Conservation (phyloP, 2,329 filamentous ascomycete genomes). For the Raffaelea albimanens region DNA sequence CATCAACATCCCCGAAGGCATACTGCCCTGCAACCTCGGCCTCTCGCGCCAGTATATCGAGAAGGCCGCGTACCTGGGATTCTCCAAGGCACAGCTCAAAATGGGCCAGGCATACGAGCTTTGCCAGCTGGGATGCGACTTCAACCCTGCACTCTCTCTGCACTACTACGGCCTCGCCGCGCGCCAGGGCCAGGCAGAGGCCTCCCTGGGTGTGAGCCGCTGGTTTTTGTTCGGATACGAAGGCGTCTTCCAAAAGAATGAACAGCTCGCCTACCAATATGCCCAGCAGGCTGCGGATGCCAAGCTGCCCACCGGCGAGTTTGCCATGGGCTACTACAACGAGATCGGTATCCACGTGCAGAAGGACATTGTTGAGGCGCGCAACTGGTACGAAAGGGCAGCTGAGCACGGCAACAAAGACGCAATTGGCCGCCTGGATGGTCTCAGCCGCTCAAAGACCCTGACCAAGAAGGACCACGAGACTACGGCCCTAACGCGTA, state of each 20-base stretch:
- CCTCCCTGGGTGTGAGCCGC: slow-evolving; percentile 91
- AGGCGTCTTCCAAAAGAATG: slow-evolving; percentile 87
- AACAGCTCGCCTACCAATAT: slow-evolving; percentile 85
- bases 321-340: slow-evolving; percentile 94
- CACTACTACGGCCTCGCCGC: slow-evolving; percentile 95
- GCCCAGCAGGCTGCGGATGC: slow-evolving; percentile 75
- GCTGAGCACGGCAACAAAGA: slow-evolving; percentile 88
- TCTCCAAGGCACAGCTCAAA: slow-evolving; percentile 92
- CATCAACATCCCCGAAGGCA: slow-evolving; percentile 63
- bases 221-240: slow-evolving; percentile 98
- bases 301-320: slow-evolving; percentile 83
- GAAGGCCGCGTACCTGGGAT: slow-evolving; percentile 91
- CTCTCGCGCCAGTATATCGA: slow-evolving; percentile 82
- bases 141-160: slow-evolving; percentile 82
- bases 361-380: slow-evolving; percentile 73
- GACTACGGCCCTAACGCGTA: slow-evolving; percentile 76
- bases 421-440: slow-evolving; percentile 71
- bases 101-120: slow-evolving; percentile 96
- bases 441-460: slow-evolving; percentile 71
- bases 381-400: slow-evolving; percentile 83
- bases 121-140: slow-evolving; percentile 87
- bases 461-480: slow-evolving; percentile 89
- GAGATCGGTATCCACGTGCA: slow-evolving; percentile 90
- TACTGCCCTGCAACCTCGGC: slow-evolving; percentile 62
- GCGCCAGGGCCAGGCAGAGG: slow-evolving; percentile 84